These are phyloP conservation scores for Aspergillus affinis DNA, from an alignment of 495 filamentous ascomycete genomes.

Conservation along the genomic window DNA sequence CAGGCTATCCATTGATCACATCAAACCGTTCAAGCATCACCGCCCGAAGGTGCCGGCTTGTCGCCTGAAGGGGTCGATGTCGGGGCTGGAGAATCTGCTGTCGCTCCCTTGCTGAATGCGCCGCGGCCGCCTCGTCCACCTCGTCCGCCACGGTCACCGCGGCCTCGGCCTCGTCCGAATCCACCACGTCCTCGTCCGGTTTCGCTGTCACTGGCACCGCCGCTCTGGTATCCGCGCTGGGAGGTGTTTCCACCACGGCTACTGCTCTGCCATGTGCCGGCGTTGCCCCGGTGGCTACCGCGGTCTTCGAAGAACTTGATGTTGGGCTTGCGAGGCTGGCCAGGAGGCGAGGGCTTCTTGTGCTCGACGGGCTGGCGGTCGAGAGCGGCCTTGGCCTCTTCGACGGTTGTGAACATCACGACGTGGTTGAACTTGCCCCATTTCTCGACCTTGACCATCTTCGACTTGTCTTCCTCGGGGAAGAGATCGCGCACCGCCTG, in stretches of 20 bases:
- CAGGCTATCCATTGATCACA: slow-evolving; percentile 7
- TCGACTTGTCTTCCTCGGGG: slow-evolving; percentile 73
- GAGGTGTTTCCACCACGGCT: slow-evolving; percentile 53
- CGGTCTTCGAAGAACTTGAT: slow-evolving; percentile 78
- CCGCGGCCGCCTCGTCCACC: slow-evolving; percentile 43
- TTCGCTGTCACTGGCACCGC: slow-evolving; percentile 81
- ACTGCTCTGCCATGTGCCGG: slow-evolving; percentile 74
- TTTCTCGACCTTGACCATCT: slow-evolving; percentile 76
- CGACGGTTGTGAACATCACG: slow-evolving; percentile 71
- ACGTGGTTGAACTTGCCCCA: slow-evolving; percentile 73
- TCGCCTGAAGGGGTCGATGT: slow-evolving; percentile 52
- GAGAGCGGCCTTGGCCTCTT: slow-evolving; percentile 76
- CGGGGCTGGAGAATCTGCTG: slow-evolving; percentile 50
- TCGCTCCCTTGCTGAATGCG: slow-evolving; percentile 53
- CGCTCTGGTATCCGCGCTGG: slow-evolving; percentile 72
- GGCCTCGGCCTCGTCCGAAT: slow-evolving; percentile 43
- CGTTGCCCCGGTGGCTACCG: slow-evolving; percentile 54
- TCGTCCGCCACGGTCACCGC: slow-evolving; percentile 35
- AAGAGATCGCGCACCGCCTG: slow-evolving; percentile 79
- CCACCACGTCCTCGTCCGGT: slow-evolving; percentile 51
- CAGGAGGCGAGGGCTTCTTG: slow-evolving; percentile 63
- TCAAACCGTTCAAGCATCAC: slow-evolving; percentile 45
- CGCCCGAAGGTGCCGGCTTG: slow-evolving; percentile 42
- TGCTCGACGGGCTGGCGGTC: slow-evolving; percentile 68
- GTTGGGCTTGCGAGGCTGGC: slow-evolving; percentile 67